Evolutionary conservation across 306 rosid species (phyloP), one percentile per base, ranked within the genome.

Genomic region (Fragaria iinumae): DNA sequence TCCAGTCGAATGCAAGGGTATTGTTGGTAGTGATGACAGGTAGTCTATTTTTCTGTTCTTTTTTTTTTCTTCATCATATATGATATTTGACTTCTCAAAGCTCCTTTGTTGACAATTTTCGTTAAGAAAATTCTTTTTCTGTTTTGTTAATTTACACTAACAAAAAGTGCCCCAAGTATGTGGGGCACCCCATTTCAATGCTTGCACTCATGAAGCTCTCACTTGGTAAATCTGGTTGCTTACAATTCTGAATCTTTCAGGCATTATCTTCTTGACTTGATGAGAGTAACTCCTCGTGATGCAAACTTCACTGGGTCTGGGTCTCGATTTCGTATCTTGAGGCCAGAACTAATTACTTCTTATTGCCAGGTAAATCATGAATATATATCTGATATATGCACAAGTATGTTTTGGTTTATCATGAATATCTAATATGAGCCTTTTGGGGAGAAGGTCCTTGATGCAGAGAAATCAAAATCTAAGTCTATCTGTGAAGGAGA

Each of bases 1-100:
- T 41, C 99, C 99, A 0, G 99, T 96, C 78, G 99, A 96, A 84
- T 92, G 98, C 91, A 96, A 96, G 88, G 99, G 99, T 63, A 96
- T 96, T 76, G 93, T 96, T 74, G 99, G 99, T 78, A 93, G 99
- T 71, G 99, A 96, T 84, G 99, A 91, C 90, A 80, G 99, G 99
- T 96, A 41, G 10, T 41, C 44, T 41, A 8, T 41, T 41, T 41
- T 41, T 41, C 2, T 41, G 44, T 39, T 10, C 6, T n/a, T 72
- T 38, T 5, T 32, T 50, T 20, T 20, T 27, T 29, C 12, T 41
- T 27, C 38, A 2, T 38, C 48, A 5, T 43, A 11, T 43, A 25
- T 56, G 50, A 55, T 53, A 11, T n/a, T 21, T 20, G 76, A 74
- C 27, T 43, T 59, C 77, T 39, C 41, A 25, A 8, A 55, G 6